Conservation (phyloP, 2,329 filamentous ascomycete species). For the Graphilbum sp. region DNA sequence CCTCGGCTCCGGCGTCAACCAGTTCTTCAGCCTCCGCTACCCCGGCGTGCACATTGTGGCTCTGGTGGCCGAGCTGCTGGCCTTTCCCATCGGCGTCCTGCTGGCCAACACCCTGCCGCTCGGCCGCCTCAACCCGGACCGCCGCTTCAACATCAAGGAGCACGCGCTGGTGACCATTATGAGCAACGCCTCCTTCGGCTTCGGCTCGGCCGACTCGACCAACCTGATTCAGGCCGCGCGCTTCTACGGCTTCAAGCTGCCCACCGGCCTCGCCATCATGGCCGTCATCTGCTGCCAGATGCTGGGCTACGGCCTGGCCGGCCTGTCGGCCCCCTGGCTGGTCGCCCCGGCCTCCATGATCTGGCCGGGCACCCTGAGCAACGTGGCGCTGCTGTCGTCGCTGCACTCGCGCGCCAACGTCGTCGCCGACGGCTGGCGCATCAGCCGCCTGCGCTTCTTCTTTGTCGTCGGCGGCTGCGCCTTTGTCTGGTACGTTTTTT, state of each 20-base stretch:
- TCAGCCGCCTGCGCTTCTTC: conserved; percentile 42
- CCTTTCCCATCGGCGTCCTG: conserved; percentile 23
- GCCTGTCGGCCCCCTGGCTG: conserved; percentile 18
- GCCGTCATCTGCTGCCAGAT: conserved; percentile 21
- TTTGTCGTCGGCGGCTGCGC: conserved; percentile 30
- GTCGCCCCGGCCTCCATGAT: conserved; percentile 21
- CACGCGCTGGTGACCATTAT: conserved; percentile 29
- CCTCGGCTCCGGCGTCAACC: conserved; percentile 27
- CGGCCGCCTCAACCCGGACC: conserved; percentile 23
- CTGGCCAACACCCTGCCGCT: conserved; percentile 23
- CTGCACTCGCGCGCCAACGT: conserved; percentile 21
- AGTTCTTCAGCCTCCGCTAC: conserved; percentile 29
- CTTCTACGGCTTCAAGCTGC: conserved; percentile 24
- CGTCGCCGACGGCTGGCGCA: conserved; percentile 30
- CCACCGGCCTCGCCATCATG: conserved; percentile 20
- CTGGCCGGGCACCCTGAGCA: conserved; percentile 22
- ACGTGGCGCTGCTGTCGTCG: conserved; percentile 20
- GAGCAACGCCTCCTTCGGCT: conserved; percentile 31
- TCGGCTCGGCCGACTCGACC: conserved; percentile 26
- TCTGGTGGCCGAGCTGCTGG: conserved; percentile 26
- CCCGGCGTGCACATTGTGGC: conserved; percentile 27
- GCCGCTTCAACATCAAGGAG: conserved; percentile 28
- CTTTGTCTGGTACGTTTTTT: conserved; percentile 32
- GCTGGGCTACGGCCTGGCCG: conserved; percentile 22
- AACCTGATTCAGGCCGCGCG: conserved; percentile 26